Base-by-base conservation (phyloP, 2,329 filamentous ascomycete species). In the Trichothecium roseum region DNA sequence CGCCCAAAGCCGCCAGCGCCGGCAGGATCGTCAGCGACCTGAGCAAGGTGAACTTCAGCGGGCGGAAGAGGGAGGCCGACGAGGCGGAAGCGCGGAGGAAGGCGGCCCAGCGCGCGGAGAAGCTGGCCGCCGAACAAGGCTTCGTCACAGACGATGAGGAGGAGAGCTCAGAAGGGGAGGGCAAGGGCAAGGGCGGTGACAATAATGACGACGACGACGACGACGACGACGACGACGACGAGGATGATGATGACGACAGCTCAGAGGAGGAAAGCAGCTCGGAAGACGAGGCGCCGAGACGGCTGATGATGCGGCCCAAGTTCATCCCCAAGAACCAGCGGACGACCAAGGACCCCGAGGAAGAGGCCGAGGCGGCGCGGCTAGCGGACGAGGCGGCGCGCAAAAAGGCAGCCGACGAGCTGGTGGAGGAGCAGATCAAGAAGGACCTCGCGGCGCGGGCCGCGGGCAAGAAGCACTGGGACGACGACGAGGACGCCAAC, bases 401-500 rank as follows among this genome's bases (percentile, higher is more conserved):
- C 26, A 77, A 74, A 42, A 78, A 81, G 53, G 79, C 81, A 28
- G 75, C 82, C 10, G 81, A 94, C 54, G 78, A 74, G 38, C 64
- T 96, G 8, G 77, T 98, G 12, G 86, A 94, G 53, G 85, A 88
- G 47, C 87, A 96, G 53, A 77, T 96, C 30, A 79, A 83, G 49
- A 84, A 84, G 45, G 82, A 89, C 48, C 73, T 84, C 1, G 81
- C 81, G 4, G 84, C 83, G 16, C 75, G 79, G 37, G 78, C 78
- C 1, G 76, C 78, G 0, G 81, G 78, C 10, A 87, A 85, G 58
- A 86, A 84, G 53, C 79, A 86, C 50, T 95, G 88, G 87, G 88
- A 94, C 48, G 79, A 85, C 36, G 72, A 78, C n/a, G 74, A 78
- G 5, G 71, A 73, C 16, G 76, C 75, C 18, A 75, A 76, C 39